Evolutionary conservation across 2,329 filamentous ascomycete species (phyloP).

Genomic region (Fusarium lyarnte): DNA sequence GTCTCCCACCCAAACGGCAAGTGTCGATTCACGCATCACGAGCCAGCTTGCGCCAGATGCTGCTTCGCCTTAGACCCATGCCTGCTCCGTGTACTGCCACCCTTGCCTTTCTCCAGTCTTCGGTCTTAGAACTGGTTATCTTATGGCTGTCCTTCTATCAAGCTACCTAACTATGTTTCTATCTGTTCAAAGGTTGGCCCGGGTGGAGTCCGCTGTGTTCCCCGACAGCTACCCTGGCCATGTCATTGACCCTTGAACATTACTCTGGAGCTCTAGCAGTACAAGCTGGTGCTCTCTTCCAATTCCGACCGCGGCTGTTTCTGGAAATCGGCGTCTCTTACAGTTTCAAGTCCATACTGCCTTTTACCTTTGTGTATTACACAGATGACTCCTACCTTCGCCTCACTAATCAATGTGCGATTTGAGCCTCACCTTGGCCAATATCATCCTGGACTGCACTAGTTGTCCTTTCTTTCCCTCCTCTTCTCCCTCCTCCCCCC

Average conservation of each 20-base stretch:
- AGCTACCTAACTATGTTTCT: constrained; percentile 13
- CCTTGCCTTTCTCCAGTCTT: constrained; percentile 24
- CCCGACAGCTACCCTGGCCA: constrained; percentile 31
- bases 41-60: constrained; percentile 35
- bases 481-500: too few relatives aligned
- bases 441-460: constrained; percentile 18
- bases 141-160: constrained; percentile 19
- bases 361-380: constrained; percentile 30
- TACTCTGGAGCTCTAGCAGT: constrained; percentile 42
- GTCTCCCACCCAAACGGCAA: constrained; percentile 22
- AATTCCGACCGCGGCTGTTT: constrained; percentile 14
- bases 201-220: constrained; percentile 13
- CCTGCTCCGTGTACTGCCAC: constrained; percentile 5
- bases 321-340: constrained; percentile 9
- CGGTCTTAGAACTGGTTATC: constrained; percentile 11
- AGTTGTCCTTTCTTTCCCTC: too few relatives aligned
- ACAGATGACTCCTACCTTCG: constrained; percentile 36
- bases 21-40: constrained; percentile 37
- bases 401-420: constrained; percentile 44
- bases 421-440: constrained; percentile 42
- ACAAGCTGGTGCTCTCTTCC: constrained; percentile 27
- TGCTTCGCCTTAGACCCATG: constrained; percentile 36
- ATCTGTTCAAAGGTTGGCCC: constrained; percentile 27
- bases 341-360: constrained; percentile 36
- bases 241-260: constrained; percentile 26